Evolutionary conservation across 2,329 filamentous ascomycete genomes (phyloP).

Genomic region (Cercospora citrullina): DNA sequence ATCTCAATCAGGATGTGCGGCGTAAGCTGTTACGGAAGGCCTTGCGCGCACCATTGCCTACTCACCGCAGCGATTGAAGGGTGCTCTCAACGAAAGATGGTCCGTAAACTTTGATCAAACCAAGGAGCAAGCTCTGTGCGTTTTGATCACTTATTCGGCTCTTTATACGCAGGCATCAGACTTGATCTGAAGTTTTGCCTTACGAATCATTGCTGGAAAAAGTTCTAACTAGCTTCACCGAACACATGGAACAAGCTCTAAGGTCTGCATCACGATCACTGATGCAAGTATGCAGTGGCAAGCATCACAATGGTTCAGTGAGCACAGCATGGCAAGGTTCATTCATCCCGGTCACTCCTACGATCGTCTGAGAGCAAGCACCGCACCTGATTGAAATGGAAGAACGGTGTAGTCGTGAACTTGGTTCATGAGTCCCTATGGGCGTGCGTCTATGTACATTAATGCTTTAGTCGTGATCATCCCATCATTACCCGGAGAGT

Average conservation of each 20-base stretch:
- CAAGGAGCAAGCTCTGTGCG: neutral
- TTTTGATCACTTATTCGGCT: neutral
- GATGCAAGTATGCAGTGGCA: neutral
- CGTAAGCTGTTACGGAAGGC: no score
- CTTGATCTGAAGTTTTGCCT: neutral
- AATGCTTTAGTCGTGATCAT: slow-evolving; percentile 10
- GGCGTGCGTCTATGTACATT: slow-evolving; percentile 7
- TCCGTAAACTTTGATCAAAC: neutral
- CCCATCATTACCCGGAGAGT: slow-evolving; percentile 3
- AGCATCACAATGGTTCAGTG: neutral
- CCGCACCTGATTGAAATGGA: neutral
- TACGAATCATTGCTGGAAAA: neutral
- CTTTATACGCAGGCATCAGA: neutral
- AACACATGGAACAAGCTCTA: neutral
- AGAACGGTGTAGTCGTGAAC: neutral
- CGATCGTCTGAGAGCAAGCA: neutral
- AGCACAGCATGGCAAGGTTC: neutral
- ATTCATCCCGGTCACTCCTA: neutral
- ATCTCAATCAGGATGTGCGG: no score
- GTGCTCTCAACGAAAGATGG: neutral
- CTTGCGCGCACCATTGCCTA: neutral
- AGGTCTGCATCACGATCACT: neutral
- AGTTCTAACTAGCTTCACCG: neutral
- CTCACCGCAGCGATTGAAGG: neutral
- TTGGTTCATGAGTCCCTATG: neutral